Evolutionary conservation across 768 basidiomycete species (phyloP), one percentile per base, ranked within the genome.

Genomic region (Zangia roseola): DNA sequence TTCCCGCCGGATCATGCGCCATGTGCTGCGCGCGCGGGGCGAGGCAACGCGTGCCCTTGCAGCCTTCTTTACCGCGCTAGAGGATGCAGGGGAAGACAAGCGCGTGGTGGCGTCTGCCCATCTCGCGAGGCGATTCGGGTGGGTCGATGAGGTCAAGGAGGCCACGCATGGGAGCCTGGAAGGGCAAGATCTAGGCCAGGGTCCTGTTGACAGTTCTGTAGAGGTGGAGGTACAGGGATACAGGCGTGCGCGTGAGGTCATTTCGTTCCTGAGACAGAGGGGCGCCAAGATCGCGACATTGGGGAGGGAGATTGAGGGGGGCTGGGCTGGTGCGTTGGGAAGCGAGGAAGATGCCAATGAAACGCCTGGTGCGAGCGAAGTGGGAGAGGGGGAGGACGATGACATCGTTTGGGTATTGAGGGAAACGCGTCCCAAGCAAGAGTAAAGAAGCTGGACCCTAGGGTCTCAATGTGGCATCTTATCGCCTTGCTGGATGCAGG

Each of bases 11-110:
- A 81, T 97, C 50, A 84, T 97, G 58, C 88, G 91, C 17, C 91
- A 97, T 69, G 88, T 97, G 48, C 74, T 97, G 43, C 79, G 89
- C 16, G 86, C 88, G 21, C 85, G 94, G n/a, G 79, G 84, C 5
- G 84, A 92, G 64, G 92, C 93, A 14, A 80, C 85, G 30, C 82
- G 83, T 51, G 82, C 84, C 6, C 79, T 97, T 16, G 84, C 85
- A 16, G 69, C 70, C 43, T 85, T 91, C 64, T 81, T 95, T 49
- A 77, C 81, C 30, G 77, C 86, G 46, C 70, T 94, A 49, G 80
- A 76, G 64, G 57, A 66, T 21, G 66, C 74, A 64, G 67, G 73
- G 72, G 41, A 72, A 64, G 50, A 71, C 71, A 44, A 79, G 78
- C 56, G 52, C 40, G 72, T 79, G 69, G 52, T 79, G 71, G 64